Base-by-base conservation (phyloP, 1,139 yeast species). In the Lodderomyces theae region DNA sequence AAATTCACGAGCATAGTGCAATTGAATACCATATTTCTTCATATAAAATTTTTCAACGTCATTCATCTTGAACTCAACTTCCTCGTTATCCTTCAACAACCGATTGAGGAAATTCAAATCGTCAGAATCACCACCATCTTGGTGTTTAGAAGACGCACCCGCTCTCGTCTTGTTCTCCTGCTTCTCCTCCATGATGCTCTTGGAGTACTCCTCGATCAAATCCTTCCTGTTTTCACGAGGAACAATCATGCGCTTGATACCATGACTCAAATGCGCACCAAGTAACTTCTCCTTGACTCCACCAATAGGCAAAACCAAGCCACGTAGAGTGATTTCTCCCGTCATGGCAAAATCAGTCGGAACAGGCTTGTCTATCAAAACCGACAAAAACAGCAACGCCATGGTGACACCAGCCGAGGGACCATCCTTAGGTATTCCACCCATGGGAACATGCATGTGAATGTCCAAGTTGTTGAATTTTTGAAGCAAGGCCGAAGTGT, bases 331-430 rank as follows among this genome's bases (percentile, higher is more conserved):
- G 50, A 89, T 82, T 57, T 89, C 97, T 4, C 97, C 97, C 0
- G 97, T 89, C 96, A 89, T 86, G 43, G 97, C 96, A 43, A 87
- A 66, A 42, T 77, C 72, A 11, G 76, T 62, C 5, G 86, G 82
- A 10, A 88, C 85, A 0, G 89, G 82, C 45, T 72, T 75, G 45
- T 82, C 76, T 41, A 87, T 61, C 3, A 89, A 73, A 43, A 86
- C 67, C 0, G 96, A 87, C 35, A 89, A 64, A 42, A 89, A 69
- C 57, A 89, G 86, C 38, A 88, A 63, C 0, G 96, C 85, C 80
- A 89, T 87, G 3, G 97, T 87, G 34, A 87, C 80, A 31, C 97
- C 97, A 0, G 97, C 97, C 30, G 90, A 82, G 2, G 97, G 97
- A 0, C 97, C 97, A 58, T 89, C 97, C 62, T 89, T 89, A 26